A percentile compares a stretch with the other conserved stretches of the same genome.
phyloP scores from a whole-genome alignment of 805 yeast species.

The Naumovozyma dairenensis region DNA sequence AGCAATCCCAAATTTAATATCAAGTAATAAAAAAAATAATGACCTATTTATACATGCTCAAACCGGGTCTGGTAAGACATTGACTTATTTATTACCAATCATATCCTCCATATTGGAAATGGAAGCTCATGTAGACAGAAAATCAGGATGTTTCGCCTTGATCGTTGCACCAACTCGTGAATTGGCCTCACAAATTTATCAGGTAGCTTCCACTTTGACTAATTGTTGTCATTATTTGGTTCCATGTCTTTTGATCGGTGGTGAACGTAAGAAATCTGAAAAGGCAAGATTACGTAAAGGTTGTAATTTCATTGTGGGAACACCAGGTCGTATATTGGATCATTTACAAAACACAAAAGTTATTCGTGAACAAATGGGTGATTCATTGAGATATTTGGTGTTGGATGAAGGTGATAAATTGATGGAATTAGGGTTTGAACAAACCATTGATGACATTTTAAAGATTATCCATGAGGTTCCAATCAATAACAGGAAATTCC shows the following conservation, averaged over 20 bases:
- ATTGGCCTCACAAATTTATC: conserved; percentile 79
- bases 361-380: conserved; percentile 44
- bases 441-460: conserved; percentile 72
- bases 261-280: conserved; percentile 94
- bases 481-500: conserved; percentile 33
- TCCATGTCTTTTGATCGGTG: conserved; percentile 95
- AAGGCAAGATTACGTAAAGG: conserved; percentile 95
- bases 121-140: conserved; percentile 38
- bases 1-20: conserved; percentile 55
- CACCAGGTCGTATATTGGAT: conserved; percentile 94
- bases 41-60: conserved; percentile 92
- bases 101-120: conserved; percentile 59
- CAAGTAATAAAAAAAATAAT: conserved; percentile 30
- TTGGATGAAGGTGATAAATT: conserved; percentile 95
- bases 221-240: conserved; percentile 80
- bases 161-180: conserved; percentile 93
- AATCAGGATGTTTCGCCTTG: conserved; percentile 79
- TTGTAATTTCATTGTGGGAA: conserved; percentile 88
- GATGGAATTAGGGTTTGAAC: conserved; percentile 95
- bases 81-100: conserved; percentile 80
- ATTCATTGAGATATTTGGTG: conserved; percentile 75
- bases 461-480: conserved; percentile 42
- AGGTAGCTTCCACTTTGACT: conserved; percentile 63
- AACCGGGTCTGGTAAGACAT: conserved; percentile 96
- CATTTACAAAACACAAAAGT: conserved; percentile 84